A percentile compares a stretch with the other conserved stretches of the same genome.
Conservation (phyloP, 306 rosid species). For the Fragaria iinumae region DNA sequence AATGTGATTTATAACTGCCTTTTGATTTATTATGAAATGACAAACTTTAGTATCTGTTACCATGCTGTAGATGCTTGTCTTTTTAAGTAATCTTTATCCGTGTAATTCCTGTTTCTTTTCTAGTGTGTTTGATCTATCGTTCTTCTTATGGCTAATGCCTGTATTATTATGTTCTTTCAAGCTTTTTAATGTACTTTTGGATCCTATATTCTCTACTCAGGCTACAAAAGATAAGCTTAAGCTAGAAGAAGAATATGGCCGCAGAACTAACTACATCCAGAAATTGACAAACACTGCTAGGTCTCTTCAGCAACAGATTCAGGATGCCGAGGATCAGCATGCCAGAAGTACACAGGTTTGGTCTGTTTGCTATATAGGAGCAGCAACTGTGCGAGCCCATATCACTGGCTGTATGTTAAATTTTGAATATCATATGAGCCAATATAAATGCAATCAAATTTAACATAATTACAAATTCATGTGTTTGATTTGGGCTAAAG, state of each 20-base stretch:
- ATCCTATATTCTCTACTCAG: conserved; percentile 36
- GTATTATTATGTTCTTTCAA: conserved; percentile 11
- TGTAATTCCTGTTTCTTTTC: neutral
- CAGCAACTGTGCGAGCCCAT: neutral
- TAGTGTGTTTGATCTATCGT: neutral
- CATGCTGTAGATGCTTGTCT: neutral
- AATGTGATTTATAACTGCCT: neutral
- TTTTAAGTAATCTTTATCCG: neutral
- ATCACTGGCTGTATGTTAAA: neutral
- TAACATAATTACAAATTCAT: neutral
- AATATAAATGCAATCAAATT: neutral
- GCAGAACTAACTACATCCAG: conserved; percentile 36
- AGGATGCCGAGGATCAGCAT: conserved; percentile 65
- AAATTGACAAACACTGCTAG: conserved; percentile 41
- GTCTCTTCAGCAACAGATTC: conserved; percentile 61
- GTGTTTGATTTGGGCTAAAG: neutral
- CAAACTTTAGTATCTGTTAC: neutral
- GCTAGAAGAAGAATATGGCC: conserved; percentile 55
- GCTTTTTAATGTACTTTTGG: conserved; percentile 19
- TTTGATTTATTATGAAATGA: neutral
- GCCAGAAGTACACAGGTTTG: conserved; percentile 68
- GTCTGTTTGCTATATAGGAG: conserved; percentile 3
- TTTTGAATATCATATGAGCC: neutral
- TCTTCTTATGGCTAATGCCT: neutral
- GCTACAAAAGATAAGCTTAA: conserved; percentile 58